Evolutionary conservation across 768 basidiomycete species (phyloP), one percentile per base, ranked within the genome.

Genomic region (Cubamyces sp.): DNA sequence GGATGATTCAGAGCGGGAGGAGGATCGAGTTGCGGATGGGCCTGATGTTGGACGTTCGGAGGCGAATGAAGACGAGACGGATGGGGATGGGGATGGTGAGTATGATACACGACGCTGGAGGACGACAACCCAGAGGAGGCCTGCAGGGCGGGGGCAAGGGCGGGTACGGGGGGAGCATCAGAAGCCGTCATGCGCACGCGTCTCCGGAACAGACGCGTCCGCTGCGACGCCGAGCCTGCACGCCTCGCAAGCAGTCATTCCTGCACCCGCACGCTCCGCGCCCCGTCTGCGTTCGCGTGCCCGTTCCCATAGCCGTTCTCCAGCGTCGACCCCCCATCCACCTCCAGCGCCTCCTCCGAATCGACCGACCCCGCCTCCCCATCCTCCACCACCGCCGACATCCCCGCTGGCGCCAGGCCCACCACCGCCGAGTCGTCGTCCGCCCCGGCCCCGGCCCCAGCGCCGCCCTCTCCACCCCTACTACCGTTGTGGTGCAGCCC

Each of bases 181-280:
- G 15, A 14, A 14, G 41, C 41, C 41, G n/a, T 15, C 28, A 51
- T 43, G 57, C 47, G 57, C 57, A 48, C 19, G 18, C 57, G 57
- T 28, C 46, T 64, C 51, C 59, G 50, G 62, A 64, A 55, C 58
- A 58, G 48, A 48, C 66, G 66, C 54, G 45, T 61, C 25, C 59
- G 56, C 48, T 60, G 61, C 58, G 53, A 50, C 30, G 52, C 47
- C 48, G 49, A 23, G 39, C 53, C 64, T 21, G 61, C 66, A 62
- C 56, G 66, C 66, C 66, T 67, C 64, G 64, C 57, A 46, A 41
- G 26, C 30, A 67, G 66, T 67, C 64, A 67, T 65, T 65, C 67
- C 6, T 56, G 64, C 21, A 34, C 53, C n/a, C 37, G 28, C n/a
- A 12, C 9, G 41, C 21, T 19, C 30, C n/a, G 5, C 9, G 26